A percentile compares a stretch with the other conserved stretches of the same genome.
These are phyloP conservation scores for Malus hybrid DNA, from an alignment of 331 rosid genomes.

Conservation along the genomic window DNA sequence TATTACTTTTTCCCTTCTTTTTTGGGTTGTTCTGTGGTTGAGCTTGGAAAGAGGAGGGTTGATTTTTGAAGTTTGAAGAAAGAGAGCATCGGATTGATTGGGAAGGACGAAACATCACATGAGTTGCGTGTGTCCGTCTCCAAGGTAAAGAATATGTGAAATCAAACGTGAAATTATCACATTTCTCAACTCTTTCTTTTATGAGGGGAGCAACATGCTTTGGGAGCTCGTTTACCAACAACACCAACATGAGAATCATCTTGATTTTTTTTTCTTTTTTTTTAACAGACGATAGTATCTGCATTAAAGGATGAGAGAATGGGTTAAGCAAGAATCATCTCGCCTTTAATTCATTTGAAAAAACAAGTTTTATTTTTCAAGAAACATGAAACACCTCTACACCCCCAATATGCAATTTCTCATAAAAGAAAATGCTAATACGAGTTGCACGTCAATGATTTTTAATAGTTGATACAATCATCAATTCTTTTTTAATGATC, in stretches of 20 bases:
- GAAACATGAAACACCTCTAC: too few relatives aligned
- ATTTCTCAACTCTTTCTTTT: background rate
- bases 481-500: too few relatives aligned
- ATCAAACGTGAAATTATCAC: background rate
- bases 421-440: background rate
- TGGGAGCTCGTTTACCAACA: background rate
- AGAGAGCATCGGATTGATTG: background rate
- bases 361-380: background rate
- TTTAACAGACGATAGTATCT: too few relatives aligned
- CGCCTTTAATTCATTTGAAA: too few relatives aligned
- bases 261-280: too few relatives aligned
- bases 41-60: background rate
- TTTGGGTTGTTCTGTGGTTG: background rate
- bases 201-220: background rate
- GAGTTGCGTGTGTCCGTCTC: conserved; percentile 39
- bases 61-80: background rate
- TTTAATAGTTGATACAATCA: background rate
- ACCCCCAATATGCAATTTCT: too few relatives aligned
- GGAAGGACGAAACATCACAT: conserved; percentile 26
- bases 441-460: background rate
- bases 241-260: background rate
- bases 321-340: too few relatives aligned
- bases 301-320: fast-evolving
- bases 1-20: background rate
- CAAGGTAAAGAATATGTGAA: background rate